These are phyloP conservation scores for Cicer chorassanicum DNA, from an alignment of 306 rosid species.

Conservation along the genomic window DNA sequence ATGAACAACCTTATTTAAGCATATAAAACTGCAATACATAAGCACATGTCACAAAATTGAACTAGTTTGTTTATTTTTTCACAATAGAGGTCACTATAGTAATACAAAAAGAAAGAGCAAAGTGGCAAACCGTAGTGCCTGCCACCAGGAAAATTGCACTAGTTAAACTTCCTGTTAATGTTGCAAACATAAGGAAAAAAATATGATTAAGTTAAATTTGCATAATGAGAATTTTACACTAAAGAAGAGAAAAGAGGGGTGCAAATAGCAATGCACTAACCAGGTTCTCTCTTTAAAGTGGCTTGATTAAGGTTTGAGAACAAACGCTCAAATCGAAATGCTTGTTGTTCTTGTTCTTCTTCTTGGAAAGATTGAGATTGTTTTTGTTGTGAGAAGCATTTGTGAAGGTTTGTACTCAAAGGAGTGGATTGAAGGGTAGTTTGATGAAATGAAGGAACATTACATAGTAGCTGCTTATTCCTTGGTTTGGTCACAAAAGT, in stretches of 20 bases:
- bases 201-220: neutral
- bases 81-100: neutral
- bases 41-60: neutral
- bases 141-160: slow-evolving; percentile 74
- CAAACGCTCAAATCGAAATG: slow-evolving; percentile 57
- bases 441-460: slow-evolving; percentile 31
- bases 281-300: slow-evolving; percentile 80
- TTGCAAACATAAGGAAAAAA: slow-evolving; percentile 7
- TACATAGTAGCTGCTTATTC: slow-evolving; percentile 35
- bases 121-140: slow-evolving; percentile 66
- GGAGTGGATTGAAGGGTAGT: slow-evolving; percentile 34
- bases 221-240: neutral
- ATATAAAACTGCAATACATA: neutral
- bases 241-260: neutral
- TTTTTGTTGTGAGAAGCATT: slow-evolving; percentile 54
- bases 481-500: slow-evolving; percentile 36
- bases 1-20: neutral
- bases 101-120: slow-evolving; percentile 5
- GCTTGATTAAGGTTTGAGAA: slow-evolving; percentile 78
- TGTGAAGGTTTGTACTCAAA: slow-evolving; percentile 32
- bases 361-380: slow-evolving; percentile 46
- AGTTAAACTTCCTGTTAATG: slow-evolving; percentile 65
- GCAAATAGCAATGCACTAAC: slow-evolving; percentile 44
- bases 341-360: slow-evolving; percentile 31
- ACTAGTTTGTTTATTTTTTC: neutral